Conservation (phyloP, 139 green algal genomes). For the Chlamydomonas sp. region DNA sequence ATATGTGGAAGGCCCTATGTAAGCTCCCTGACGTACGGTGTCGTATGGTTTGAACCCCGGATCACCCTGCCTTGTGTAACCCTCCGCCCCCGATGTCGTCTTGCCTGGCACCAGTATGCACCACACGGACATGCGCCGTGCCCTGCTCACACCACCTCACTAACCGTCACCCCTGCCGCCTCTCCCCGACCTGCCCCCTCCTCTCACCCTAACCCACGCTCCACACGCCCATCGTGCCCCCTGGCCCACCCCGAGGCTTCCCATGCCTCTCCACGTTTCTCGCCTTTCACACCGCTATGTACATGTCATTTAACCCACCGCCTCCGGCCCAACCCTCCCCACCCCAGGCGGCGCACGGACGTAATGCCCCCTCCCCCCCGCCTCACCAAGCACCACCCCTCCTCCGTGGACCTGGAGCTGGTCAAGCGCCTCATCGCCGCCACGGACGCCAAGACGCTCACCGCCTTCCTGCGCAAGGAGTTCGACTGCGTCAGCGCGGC, state of each 20-base stretch:
- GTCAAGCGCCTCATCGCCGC: constrained; percentile 84
- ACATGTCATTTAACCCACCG: background rate
- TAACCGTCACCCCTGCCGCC: no score
- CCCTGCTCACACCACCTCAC: no score
- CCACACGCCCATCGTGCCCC: no score
- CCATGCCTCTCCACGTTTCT: background rate
- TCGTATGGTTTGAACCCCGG: no score
- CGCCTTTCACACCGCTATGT: background rate
- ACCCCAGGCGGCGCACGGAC: constrained; percentile 82
- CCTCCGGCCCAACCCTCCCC: background rate
- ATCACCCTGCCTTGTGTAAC: no score
- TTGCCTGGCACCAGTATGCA: no score
- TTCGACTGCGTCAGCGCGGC: constrained; percentile 84
- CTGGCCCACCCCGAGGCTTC: background rate
- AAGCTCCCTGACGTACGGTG: no score
- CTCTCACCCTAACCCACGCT: no score
- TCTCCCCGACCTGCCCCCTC: no score
- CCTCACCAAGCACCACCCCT: constrained; percentile 85
- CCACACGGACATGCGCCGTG: no score
- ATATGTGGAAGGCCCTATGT: no score
- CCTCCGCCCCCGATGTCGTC: no score
- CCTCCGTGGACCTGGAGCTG: constrained; percentile 92
- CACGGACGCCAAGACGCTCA: constrained; percentile 62
- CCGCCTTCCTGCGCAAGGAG: constrained; percentile 84
- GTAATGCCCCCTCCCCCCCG: constrained; percentile 81